phyloP scores from a whole-genome alignment of 805 yeast species.

The Priceomyces medius region DNA sequence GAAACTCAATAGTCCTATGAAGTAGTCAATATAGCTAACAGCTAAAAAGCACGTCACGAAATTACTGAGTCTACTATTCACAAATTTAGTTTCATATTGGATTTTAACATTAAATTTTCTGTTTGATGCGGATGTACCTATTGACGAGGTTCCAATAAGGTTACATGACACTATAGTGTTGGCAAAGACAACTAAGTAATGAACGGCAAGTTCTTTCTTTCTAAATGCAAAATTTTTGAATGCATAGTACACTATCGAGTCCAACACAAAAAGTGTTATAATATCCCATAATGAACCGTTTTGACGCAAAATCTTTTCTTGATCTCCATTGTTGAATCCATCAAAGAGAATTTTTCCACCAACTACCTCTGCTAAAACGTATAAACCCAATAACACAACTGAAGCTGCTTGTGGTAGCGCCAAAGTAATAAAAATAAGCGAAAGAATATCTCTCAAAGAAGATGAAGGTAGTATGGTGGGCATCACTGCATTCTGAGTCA shows the following conservation, averaged over 20 bases:
- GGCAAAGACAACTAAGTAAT: conserved; percentile 22
- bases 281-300: not conserved
- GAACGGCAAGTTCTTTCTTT: conserved; percentile 3
- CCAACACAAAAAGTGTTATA: conserved; percentile 21
- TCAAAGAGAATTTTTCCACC: conserved; percentile 27
- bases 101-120: conserved; percentile 10
- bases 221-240: conserved; percentile 16
- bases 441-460: conserved; percentile 31
- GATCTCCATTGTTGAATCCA: conserved; percentile 9
- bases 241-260: conserved; percentile 21
- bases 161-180: conserved; percentile 31
- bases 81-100: conserved; percentile 13
- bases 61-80: conserved; percentile 16
- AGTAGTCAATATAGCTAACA: conserved; percentile 20
- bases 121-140: conserved; percentile 12
- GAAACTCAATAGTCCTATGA: conserved; percentile 13
- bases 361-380: conserved; percentile 19
- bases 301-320: not conserved
- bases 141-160: conserved; percentile 26
- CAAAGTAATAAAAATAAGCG: conserved; percentile 29
- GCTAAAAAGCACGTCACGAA: conserved; percentile 20
- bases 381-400: conserved; percentile 19
- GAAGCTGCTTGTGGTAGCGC: conserved; percentile 27
- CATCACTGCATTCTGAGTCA: not conserved
- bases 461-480: conserved; percentile 19